phyloP scores from a whole-genome alignment of 306 rosid genomes.

The Pueraria montana region DNA sequence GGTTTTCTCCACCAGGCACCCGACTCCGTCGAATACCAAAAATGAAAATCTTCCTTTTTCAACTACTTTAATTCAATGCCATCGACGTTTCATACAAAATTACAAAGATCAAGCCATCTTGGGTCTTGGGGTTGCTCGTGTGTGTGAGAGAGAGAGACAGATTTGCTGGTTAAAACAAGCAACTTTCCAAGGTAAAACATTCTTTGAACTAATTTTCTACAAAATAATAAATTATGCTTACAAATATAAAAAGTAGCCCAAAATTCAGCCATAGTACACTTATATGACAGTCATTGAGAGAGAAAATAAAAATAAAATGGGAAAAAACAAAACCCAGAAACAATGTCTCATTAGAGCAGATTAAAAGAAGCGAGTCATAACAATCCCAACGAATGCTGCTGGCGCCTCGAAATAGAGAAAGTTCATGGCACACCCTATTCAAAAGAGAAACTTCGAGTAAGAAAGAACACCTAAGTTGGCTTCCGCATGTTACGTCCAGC shows the following conservation, averaged over 20 bases:
- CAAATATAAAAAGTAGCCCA: conserved; percentile 30
- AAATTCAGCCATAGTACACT: conserved; percentile 40
- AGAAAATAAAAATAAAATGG: background rate
- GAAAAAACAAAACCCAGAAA: background rate
- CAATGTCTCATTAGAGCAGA: conserved; percentile 16
- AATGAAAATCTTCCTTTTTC: background rate
- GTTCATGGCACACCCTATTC: conserved; percentile 37
- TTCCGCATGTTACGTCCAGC: conserved; percentile 98
- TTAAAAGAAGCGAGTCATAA: background rate
- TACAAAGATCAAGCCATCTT: background rate
- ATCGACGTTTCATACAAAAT: background rate
- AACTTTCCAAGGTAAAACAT: background rate
- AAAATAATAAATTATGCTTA: conserved; percentile 11
- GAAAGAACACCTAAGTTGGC: conserved; percentile 63
- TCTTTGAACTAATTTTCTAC: conserved; percentile 36
- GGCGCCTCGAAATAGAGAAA: conserved; percentile 29
- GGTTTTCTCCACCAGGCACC: background rate
- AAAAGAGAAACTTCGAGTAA: conserved; percentile 24
- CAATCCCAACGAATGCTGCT: conserved; percentile 9
- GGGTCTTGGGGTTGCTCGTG: background rate
- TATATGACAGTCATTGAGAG: conserved; percentile 35
- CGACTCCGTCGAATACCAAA: background rate
- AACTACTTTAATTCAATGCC: background rate
- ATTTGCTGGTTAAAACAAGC: background rate
- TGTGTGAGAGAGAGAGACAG: background rate